Percentiles rank a stretch among this genome's conserved stretches.
These are phyloP conservation scores for Mycosarcoma maydis DNA, from an alignment of 1,284 basidiomycete genomes.

Conservation along the genomic window DNA sequence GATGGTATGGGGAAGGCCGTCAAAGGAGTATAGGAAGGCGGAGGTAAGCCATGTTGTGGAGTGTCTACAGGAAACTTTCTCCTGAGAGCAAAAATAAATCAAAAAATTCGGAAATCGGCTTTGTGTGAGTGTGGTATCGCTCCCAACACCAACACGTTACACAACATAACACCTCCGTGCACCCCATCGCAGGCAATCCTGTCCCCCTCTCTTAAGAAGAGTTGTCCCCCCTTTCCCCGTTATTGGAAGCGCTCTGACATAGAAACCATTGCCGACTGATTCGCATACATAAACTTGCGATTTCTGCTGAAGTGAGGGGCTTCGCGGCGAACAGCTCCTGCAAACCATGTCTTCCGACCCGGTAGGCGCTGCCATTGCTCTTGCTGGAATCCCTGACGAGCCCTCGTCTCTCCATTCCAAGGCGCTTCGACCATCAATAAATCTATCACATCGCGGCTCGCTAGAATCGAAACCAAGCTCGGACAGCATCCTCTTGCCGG, in stretches of 20 bases:
- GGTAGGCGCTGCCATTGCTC: constrained; percentile 53
- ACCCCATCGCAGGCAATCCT: background rate
- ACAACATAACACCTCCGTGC: background rate
- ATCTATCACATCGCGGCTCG: background rate
- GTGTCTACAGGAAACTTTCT: constrained; percentile 12
- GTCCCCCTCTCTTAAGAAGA: background rate
- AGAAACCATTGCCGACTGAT: too few relatives aligned
- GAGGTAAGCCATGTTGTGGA: constrained; percentile 16
- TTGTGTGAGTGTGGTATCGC: background rate
- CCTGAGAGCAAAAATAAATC: background rate
- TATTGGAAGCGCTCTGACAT: too few relatives aligned
- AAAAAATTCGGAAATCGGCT: constrained; percentile 29
- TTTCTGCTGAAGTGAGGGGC: background rate
- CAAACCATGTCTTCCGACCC: constrained; percentile 49
- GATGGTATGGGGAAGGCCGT: background rate
- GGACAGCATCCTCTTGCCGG: constrained; percentile 29
- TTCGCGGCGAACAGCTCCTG: background rate
- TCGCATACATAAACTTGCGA: too few relatives aligned
- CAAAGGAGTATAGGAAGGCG: background rate
- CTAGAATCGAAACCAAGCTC: constrained; percentile 22
- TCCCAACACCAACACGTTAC: background rate
- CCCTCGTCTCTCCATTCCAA: constrained; percentile 36
- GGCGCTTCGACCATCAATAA: constrained; percentile 21
- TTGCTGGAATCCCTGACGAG: constrained; percentile 46
- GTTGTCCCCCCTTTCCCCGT: too few relatives aligned